Base-by-base conservation (phyloP, 1,284 basidiomycete genomes). In the Fomitopsis schrenkii region DNA sequence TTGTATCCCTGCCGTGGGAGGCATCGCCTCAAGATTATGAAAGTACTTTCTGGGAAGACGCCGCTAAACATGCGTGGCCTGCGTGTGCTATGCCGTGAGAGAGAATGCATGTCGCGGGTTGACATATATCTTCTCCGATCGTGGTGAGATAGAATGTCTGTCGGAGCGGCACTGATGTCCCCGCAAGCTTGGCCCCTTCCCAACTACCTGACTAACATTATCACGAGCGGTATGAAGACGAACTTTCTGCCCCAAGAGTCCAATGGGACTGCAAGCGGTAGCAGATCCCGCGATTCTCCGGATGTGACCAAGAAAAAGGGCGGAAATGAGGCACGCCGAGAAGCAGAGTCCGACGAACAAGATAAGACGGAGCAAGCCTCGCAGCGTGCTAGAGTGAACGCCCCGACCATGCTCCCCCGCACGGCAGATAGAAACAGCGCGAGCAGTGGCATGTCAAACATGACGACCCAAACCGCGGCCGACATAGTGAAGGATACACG, bases 401-500 rank as follows among this genome's bases (percentile, higher is more conserved):
- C 9, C 14, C 38, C 38, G 9, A 40, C 35, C 6, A 36, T 40
- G 38, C 38, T 40, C 12, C 38, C 28, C 28, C 12, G n/a, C 28
- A 8, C n/a, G 2, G 15, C 35, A 3, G n/a, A 40, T 17, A 38
- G 40, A n/a, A 28, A 40, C 26, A 54, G 53, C 33, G 35, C 33
- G 15, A 15, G 26, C 4, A 55, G 36, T 19, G 26, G 33, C 9
- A 38, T 38, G n/a, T 22, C 22, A 1, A 30, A 14, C 5, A 22
- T 28, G 36, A 17, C 42, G 4, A 33, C 55, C 9, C 48, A 30
- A 15, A 19, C 54, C 5, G 59, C 44, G 2, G 36, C 55, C 15
- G 68, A 72, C 33, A 71, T 71, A 2, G 59, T 74, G 14, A 46
- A 45, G 22, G 64, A 63, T 19, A 72, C 74, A 69, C 71, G 70